Evolutionary conservation across 2,329 filamentous ascomycete genomes (phyloP).

Genomic region (Dryadomyces sulphureus): DNA sequence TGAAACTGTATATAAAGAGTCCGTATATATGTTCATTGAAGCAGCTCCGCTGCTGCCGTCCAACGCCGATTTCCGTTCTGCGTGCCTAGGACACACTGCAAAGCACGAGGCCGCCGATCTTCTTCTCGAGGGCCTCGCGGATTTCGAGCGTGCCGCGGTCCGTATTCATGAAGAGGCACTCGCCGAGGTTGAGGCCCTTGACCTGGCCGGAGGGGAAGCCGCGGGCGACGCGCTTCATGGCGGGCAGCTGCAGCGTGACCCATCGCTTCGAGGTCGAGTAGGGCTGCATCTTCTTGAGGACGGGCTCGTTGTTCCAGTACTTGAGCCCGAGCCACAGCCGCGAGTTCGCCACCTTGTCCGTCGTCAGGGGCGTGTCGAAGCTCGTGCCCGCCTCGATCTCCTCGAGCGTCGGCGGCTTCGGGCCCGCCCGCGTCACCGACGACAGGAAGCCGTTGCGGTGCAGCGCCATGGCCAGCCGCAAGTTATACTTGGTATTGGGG

Average conservation of each 20-base stretch:
- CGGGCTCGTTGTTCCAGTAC: conserved; percentile 73
- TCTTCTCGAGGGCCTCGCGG: conserved; percentile 67
- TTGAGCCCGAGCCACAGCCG: conserved; percentile 82
- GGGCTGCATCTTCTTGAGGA: conserved; percentile 50
- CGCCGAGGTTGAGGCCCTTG: conserved; percentile 62
- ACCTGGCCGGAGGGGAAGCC: conserved; percentile 58
- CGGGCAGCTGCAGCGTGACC: conserved; percentile 48
- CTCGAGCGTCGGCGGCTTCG: conserved; percentile 34
- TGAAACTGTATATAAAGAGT: not conserved
- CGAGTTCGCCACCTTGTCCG: conserved; percentile 55
- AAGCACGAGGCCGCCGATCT: conserved; percentile 64
- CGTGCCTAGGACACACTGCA: conserved; percentile 49
- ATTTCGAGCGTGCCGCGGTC: conserved; percentile 66
- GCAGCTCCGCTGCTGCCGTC: too few species aligned
- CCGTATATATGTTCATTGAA: too few species aligned
- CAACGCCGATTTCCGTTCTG: too few species aligned
- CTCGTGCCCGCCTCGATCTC: conserved; percentile 21
- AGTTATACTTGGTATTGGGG: conserved; percentile 66
- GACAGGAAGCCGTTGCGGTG: conserved; percentile 73
- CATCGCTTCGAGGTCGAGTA: conserved; percentile 62
- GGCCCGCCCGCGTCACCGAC: conserved; percentile 58
- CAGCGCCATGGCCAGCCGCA: conserved; percentile 58
- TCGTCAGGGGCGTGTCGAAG: conserved; percentile 42
- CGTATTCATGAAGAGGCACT: conserved; percentile 69
- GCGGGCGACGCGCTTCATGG: conserved; percentile 50